These are phyloP conservation scores for Mortierella sp. DNA, from an alignment of 371 early-diverging fungal genomes.

Conservation along the genomic window DNA sequence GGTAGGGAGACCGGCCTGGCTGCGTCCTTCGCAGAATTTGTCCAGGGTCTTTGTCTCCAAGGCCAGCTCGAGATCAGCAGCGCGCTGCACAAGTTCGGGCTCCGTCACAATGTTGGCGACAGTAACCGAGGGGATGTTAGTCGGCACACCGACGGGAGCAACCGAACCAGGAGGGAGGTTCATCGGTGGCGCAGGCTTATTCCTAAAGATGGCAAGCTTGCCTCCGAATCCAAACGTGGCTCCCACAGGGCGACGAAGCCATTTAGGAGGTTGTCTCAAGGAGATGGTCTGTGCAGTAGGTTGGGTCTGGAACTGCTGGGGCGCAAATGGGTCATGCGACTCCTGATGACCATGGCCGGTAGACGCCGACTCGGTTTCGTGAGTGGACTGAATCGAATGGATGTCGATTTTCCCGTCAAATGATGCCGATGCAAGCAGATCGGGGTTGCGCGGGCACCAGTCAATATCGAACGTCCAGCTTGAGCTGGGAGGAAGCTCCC, in stretches of 20 bases:
- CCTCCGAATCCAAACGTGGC: slow-evolving; percentile 94
- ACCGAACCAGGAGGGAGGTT: slow-evolving; percentile 61
- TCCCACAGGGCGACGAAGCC: slow-evolving; percentile 93
- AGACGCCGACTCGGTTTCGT: slow-evolving; percentile 43
- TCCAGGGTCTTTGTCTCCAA: slow-evolving; percentile 64
- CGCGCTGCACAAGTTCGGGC: slow-evolving; percentile 70
- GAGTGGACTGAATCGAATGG: slow-evolving; percentile 81
- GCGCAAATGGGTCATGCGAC: slow-evolving; percentile 83
- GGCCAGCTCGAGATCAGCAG: slow-evolving; percentile 72
- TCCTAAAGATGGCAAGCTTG: slow-evolving; percentile 73
- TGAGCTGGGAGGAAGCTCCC: slow-evolving; percentile 79
- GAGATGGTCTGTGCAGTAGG: slow-evolving; percentile 61
- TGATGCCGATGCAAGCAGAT: slow-evolving; percentile 84
- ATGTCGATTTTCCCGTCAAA: slow-evolving; percentile 91
- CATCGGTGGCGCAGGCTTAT: slow-evolving; percentile 57
- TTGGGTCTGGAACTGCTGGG: slow-evolving; percentile 54
- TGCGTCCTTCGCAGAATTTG: slow-evolving; percentile 66
- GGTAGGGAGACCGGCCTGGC: slow-evolving; percentile 55
- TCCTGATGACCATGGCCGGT: slow-evolving; percentile 40
- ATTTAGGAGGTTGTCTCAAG: slow-evolving; percentile 93
- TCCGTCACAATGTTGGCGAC: slow-evolving; percentile 72
- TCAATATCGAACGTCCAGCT: slow-evolving; percentile 95
- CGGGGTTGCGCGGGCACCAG: slow-evolving; percentile 94
- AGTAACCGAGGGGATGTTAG: slow-evolving; percentile 52
- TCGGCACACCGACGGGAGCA: slow-evolving; percentile 58